These are phyloP conservation scores for Thelephora aurantiotincta DNA, from an alignment of 768 basidiomycete species.

Conservation along the genomic window DNA sequence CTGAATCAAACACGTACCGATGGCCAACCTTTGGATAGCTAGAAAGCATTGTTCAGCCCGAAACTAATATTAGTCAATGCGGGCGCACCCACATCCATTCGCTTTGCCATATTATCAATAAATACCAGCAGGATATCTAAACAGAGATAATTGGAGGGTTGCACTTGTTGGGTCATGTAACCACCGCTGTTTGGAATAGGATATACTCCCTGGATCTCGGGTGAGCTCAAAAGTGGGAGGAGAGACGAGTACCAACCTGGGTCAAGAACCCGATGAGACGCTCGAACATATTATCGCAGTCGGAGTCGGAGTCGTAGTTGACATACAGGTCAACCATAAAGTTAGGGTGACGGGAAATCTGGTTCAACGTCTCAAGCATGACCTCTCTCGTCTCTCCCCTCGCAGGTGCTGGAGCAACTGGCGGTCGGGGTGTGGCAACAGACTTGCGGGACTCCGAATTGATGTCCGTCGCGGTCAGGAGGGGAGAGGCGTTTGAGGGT, in stretches of 20 bases:
- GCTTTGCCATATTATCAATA: slow-evolving; percentile 75
- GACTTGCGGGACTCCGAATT: slow-evolving; percentile 35
- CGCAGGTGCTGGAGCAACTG: slow-evolving; percentile 39
- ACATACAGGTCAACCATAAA: slow-evolving; percentile 94
- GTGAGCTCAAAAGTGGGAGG: background rate
- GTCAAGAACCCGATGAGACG: slow-evolving; percentile 78
- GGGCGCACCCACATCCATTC: slow-evolving; percentile 33
- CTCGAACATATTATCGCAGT: slow-evolving; percentile 94
- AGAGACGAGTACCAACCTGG: slow-evolving; percentile 34
- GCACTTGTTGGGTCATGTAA: slow-evolving; percentile 42
- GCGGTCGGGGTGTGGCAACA: slow-evolving; percentile 24
- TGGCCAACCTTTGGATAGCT: slow-evolving; percentile 43
- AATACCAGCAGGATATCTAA: slow-evolving; percentile 79
- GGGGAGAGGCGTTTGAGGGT: slow-evolving; percentile 26
- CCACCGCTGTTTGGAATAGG: slow-evolving; percentile 45
- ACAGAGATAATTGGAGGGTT: slow-evolving; percentile 75
- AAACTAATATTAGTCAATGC: slow-evolving; percentile 1
- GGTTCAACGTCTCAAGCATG: slow-evolving; percentile 75
- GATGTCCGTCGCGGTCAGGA: slow-evolving; percentile 22
- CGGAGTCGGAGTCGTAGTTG: slow-evolving; percentile 95
- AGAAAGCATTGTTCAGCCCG: background rate
- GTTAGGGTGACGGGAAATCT: slow-evolving; percentile 68
- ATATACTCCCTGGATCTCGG: slow-evolving; percentile 55
- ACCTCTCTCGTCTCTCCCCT: slow-evolving; percentile 80
- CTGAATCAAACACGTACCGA: slow-evolving; percentile 26